Evolutionary conservation across 352 stramenopile species (phyloP), one percentile per base, ranked within the genome.

Genomic region (Ophiocytium majus): DNA sequence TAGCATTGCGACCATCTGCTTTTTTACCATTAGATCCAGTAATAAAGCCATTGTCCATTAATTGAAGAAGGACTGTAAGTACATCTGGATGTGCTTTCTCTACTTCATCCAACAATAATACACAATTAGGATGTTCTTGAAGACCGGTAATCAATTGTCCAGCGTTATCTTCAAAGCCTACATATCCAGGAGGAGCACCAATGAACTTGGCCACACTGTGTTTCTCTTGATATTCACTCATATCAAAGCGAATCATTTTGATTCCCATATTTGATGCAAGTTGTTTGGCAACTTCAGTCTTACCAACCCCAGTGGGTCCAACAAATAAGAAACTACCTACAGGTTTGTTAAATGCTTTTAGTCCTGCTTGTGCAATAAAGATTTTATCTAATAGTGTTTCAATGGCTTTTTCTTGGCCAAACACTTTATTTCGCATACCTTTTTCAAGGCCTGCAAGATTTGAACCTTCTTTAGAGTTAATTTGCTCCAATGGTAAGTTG

Each of bases 191-290:
- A 94, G 91, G 74, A 91, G 94, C 23, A 23, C 71, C 71, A 34
- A 79, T 79, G 10, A 79, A 23, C 49, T 35, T 79, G 31, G 31
- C 49, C 28, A 98, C 95, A 35, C 92, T 96, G 86, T 97, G 95
- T 83, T 97, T 97, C 88, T 98, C 96, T 92, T 97, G 97, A 89
- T 97, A 96, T 90, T 98, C 96, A 28, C 93, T 98, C 95, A 98
- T 98, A 90, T 98, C 95, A 74, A 98, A 97, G 31, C 96, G 91
- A 1, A 98, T 86, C 5, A 92, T 92, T 89, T 94, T 93, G n/a
- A n/a, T n/a, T 85, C 99, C 95, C 89, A 99, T 99, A 76, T 99
- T 93, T 80, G 98, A 98, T 75, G 96, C 92, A 17, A 92, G 94
- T 14, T 99, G 89, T 1, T 99, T 99, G 66, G 86, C 90, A 19